Base-by-base conservation (phyloP, 176 grass and related monocot genomes). In the Triticum monococcum region DNA sequence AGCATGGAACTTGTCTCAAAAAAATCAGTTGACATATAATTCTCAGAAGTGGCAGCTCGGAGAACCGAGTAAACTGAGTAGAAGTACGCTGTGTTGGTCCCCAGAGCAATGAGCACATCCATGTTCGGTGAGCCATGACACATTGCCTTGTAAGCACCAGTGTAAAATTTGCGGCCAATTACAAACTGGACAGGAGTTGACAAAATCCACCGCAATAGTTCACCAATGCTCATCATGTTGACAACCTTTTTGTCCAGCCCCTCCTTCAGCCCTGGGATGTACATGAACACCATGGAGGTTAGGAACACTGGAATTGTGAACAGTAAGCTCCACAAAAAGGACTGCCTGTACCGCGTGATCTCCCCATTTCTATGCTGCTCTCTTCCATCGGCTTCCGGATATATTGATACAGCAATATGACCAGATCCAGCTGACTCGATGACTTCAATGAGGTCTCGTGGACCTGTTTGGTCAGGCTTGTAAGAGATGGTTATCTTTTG, bases 1-100 rank as follows among this genome's bases (percentile, higher is more conserved):
- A 98, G 89, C 96, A 98, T 98, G 12, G 93, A 98, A 87, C 96
- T 98, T 54, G 96, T 98, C 84, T 98, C 96, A 54, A 98, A 98
- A 89, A 98, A 98, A 90, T 98, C 96, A 61, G 88, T 96, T 90
- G 89, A 82, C 79, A 82, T 87, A 85, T 88, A 94, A 79, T 85
- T 64, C 69, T 81, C 36, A 72, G 96, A 89, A 70, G 88, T 94
- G 88, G 96, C 91, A 28, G 93, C 88, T 87, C 90, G 93, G 23
- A 98, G 77, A 76, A 95, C 62, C 0, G 96, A 96, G 79, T 94
- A 96, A 80, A 98, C 77, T 57, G 96, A 98, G 78, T 98, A 98
- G 46, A 96, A 96, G 52, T 98, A 98, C 52, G 96, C 92, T 0
- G 84, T 85, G 88, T 98, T 98, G 32, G 96, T 98, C 83, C 96